Evolutionary conservation across 2,329 filamentous ascomycete genomes (phyloP), one percentile per base, ranked within the genome.

Genomic region (Diaporthe vaccinii): DNA sequence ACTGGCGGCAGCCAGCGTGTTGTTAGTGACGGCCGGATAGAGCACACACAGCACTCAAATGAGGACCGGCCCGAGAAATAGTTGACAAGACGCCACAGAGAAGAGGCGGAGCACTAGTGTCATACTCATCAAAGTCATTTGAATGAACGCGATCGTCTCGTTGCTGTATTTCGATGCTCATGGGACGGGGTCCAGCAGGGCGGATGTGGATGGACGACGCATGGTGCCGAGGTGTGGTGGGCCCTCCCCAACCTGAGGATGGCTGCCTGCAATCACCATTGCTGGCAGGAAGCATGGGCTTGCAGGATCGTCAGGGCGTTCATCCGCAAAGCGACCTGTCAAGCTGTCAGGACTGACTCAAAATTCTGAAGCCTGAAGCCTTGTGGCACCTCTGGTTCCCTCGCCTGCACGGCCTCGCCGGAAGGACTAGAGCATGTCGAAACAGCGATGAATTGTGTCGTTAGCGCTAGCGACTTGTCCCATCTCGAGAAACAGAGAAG

Each of bases 301-400:
- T 39, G 46, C 31, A 69, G 65, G 34, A 69, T 55, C 65, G 46
- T 41, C 65, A 69, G 49, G 65, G 65, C 49, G 31, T 25, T 28
- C 22, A 49, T 20, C 34, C 15, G 31, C 34, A 22, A 12, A 20
- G 34, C 46, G 31, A 28, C 34, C 65, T 55, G 65, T 69, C 65
- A 69, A 55, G 49, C 65, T 55, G 65, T 41, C 65, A 55, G 65
- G 44, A 53, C 65, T 41, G 65, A 69, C 46, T 69, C 46, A 55
- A 55, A 69, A 41, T 20, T 2, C n/a, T 31, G 57, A 36, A 62
- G 41, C 39, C 25, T 46, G 25, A 65, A 46, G 70, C 25, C n/a
- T 72, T 61, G 41, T 36, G 70, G 70, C 20, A 15, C 41, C 59
- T 44, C 36, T 53, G 46, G n/a, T 28, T 20, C 34, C 31, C 36